Percentiles rank a stretch among this genome's conserved stretches.
Evolutionary conservation across 2,329 filamentous ascomycete species (phyloP).

Genomic region (Xylaria sp.): DNA sequence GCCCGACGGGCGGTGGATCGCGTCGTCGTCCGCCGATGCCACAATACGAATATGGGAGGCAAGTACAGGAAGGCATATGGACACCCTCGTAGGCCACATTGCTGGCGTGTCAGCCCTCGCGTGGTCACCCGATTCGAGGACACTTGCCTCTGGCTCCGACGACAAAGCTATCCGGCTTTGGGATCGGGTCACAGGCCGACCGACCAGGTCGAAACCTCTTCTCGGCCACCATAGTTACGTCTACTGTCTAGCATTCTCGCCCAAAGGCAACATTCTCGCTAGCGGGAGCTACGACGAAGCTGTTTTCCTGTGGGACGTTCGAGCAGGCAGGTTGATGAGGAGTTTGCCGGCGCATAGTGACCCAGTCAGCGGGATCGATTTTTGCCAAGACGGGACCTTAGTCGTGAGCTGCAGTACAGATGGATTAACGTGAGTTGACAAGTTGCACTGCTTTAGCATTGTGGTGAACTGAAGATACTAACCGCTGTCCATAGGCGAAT

Average conservation of each 20-base stretch:
- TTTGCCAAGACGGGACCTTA: constrained; percentile 88
- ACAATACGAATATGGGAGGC: constrained; percentile 93
- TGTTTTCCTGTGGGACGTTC: constrained; percentile 94
- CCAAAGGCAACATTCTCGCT: constrained; percentile 95
- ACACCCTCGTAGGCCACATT: constrained; percentile 91
- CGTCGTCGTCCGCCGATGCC: constrained; percentile 86
- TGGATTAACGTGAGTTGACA: constrained; percentile 72
- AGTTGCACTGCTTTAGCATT: background rate
- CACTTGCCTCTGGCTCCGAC: constrained; percentile 88
- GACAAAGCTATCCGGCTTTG: constrained; percentile 96
- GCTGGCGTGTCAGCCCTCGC: constrained; percentile 90
- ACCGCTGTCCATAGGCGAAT: constrained; percentile 64
- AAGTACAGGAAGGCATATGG: constrained; percentile 75
- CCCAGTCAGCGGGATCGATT: constrained; percentile 91
- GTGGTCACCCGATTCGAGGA: constrained; percentile 91
- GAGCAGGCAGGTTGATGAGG: constrained; percentile 85
- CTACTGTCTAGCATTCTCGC: constrained; percentile 92
- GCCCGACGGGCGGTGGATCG: constrained; percentile 87
- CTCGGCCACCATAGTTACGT: constrained; percentile 96
- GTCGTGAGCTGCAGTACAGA: constrained; percentile 92
- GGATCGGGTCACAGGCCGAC: constrained; percentile 71
- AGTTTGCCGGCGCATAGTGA: constrained; percentile 93
- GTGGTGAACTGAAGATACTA: background rate
- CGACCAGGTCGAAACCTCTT: constrained; percentile 63
- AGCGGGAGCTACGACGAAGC: constrained; percentile 97